A percentile compares a stretch with the other conserved stretches of the same genome.
phyloP scores from a whole-genome alignment of 2,329 filamentous ascomycete species.

The Cladophialophora immunda region DNA sequence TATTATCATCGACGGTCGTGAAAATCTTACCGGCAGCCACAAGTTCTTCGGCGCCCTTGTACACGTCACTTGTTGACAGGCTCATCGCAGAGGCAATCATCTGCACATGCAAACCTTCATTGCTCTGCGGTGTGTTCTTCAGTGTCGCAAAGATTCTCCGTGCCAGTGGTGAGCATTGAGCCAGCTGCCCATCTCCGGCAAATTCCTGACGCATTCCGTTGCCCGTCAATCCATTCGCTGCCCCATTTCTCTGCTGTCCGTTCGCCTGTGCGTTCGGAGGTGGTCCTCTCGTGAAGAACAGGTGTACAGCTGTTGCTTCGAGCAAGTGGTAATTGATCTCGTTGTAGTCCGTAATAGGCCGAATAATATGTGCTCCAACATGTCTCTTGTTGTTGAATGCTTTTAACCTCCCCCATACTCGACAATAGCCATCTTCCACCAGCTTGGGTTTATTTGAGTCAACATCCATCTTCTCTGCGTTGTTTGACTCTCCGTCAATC shows the following conservation, averaged over 20 bases:
- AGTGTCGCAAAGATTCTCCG: slow-evolving; percentile 77
- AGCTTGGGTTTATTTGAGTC: slow-evolving; percentile 61
- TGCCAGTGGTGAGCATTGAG: slow-evolving; percentile 64
- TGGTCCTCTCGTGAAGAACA: slow-evolving; percentile 79
- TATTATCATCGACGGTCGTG: slow-evolving; percentile 91
- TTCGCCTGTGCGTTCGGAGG: slow-evolving; percentile 54
- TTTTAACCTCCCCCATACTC: slow-evolving; percentile 85
- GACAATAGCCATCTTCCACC: slow-evolving; percentile 79
- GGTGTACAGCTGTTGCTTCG: slow-evolving; percentile 86
- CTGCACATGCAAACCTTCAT: slow-evolving; percentile 85
- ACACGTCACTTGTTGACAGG: slow-evolving; percentile 74
- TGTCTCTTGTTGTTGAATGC: slow-evolving; percentile 84
- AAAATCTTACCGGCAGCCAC: slow-evolving; percentile 78
- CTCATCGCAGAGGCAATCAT: slow-evolving; percentile 73
- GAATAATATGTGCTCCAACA: slow-evolving; percentile 81
- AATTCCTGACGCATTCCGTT: slow-evolving; percentile 47
- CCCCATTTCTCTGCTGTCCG: slow-evolving; percentile 44
- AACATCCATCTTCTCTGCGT: slow-evolving; percentile 54
- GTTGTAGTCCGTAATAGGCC: slow-evolving; percentile 83
- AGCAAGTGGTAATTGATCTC: slow-evolving; percentile 93
- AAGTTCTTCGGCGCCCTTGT: slow-evolving; percentile 83
- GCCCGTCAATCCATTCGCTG: slow-evolving; percentile 47
- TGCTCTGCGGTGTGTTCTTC: slow-evolving; percentile 71
- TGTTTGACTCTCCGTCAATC: slow-evolving; percentile 68
- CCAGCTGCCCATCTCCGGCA: slow-evolving; percentile 48